Base-by-base conservation (phyloP, 2,329 filamentous ascomycete genomes). In the Penicillium vulpinum region DNA sequence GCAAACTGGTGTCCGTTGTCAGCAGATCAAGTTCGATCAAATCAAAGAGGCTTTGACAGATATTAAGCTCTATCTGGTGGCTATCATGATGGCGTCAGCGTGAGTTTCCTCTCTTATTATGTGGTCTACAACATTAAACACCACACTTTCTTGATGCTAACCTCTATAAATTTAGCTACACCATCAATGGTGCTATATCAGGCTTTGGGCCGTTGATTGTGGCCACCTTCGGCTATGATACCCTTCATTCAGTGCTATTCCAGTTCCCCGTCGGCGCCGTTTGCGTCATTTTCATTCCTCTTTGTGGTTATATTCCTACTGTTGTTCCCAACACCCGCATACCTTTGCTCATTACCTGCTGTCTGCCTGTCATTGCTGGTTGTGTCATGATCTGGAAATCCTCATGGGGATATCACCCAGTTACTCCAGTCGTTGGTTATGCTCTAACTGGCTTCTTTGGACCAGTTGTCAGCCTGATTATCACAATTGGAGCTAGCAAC, bases 301-400 rank as follows among this genome's bases (percentile, higher is more conserved):
- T 85, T 0, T 87, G 85, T 3, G 89, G 89, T 0, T 90, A 80
- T 62, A 75, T 91, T 1, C 83, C 84, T 5, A 81, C 84, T 0
- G 77, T 79, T 1, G 76, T 87, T 51, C 79, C 76, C 2, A 87
- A 91, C 65, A 83, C 87, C 13, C 83, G 88, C 15, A 81, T 91
- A 47, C 69, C 85, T 6, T 82, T 90, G 72, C 79, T 92, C 0
- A 73, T 89, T 5, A 44, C 83, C 3, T 88, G 85, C 62, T 91
- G 88, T 58, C 77, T 92, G 0, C 89, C 88, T 0, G 88, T 91
- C 51, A 89, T 92, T 47, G 87, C 87, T 0, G 88, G 89, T 1
- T 91, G 86, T 67, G 83, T 81, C 4, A 83, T 91, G 70, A 90
- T 92, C 64, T 92, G 89, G 89, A 88, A 85, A 69, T 83, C 76